Evolutionary conservation across 805 yeast species (phyloP).

Genomic region (Wickerhamiella slavikovae): DNA sequence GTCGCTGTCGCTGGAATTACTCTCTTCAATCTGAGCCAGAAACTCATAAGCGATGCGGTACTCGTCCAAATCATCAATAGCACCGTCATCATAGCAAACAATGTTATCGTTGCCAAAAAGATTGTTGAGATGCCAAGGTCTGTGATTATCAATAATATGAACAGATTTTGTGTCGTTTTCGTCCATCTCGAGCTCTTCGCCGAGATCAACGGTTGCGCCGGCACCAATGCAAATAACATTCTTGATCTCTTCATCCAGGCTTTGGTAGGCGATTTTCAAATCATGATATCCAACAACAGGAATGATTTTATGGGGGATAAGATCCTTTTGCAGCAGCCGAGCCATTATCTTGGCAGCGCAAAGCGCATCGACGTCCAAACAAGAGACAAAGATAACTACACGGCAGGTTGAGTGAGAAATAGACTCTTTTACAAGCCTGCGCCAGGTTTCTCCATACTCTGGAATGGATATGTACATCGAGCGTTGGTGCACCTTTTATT

Average conservation of each 20-base stretch:
- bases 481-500: too few species aligned
- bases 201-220: conserved; percentile 81
- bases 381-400: conserved; percentile 69
- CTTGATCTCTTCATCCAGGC: conserved; percentile 52
- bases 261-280: conserved; percentile 34
- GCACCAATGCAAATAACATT: conserved; percentile 74
- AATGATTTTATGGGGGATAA: conserved; percentile 69
- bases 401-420: conserved; percentile 85
- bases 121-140: conserved; percentile 95
- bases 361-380: conserved; percentile 76
- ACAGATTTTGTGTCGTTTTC: conserved; percentile 26
- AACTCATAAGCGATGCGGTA: conserved; percentile 42
- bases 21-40: conserved; percentile 12
- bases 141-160: conserved; percentile 73
- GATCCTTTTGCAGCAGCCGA: conserved; percentile 48
- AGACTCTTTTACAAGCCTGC: conserved; percentile 46
- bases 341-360: conserved; percentile 72
- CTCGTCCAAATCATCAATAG: conserved; percentile 32
- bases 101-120: conserved; percentile 64
- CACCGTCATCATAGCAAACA: conserved; percentile 72
- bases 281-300: conserved; percentile 89
- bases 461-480: conserved; percentile 61
- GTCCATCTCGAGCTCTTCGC: conserved; percentile 25
- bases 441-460: conserved; percentile 46
- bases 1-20: conserved; percentile 6